Conservation (phyloP, 768 basidiomycete genomes). For the Candolleomyces eurysporus region DNA sequence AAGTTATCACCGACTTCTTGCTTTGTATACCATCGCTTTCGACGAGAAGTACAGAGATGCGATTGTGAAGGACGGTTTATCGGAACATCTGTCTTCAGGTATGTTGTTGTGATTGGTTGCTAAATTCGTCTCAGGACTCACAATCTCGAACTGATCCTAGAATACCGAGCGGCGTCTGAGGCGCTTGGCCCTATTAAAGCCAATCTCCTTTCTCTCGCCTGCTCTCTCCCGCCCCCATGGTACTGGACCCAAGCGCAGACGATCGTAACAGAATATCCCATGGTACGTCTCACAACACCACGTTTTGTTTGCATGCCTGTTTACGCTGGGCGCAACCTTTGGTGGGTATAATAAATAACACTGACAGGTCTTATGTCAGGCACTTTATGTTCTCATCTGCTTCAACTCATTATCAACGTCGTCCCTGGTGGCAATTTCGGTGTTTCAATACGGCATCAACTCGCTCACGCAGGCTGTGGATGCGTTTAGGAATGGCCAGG, state of each 20-base stretch:
- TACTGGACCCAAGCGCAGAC: conserved; percentile 33
- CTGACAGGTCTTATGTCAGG: conserved; percentile 8
- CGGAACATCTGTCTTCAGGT: conserved; percentile 30
- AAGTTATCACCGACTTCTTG: conserved; percentile 35
- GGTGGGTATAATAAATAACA: neutral
- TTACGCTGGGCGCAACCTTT: neutral
- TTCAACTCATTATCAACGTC: conserved; percentile 23
- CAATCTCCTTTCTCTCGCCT: conserved; percentile 27
- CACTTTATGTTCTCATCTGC: conserved; percentile 21
- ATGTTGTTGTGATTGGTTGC: neutral
- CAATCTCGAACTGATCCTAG: conserved; percentile 18
- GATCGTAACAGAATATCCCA: conserved; percentile 29
- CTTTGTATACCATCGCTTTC: conserved; percentile 39
- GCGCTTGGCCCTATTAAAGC: conserved; percentile 26
- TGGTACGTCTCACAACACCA: conserved; percentile 24
- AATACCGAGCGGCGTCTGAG: conserved; percentile 31
- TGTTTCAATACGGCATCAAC: conserved; percentile 27
- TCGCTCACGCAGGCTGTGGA: neutral
- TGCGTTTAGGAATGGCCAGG: neutral
- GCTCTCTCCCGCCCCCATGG: conserved; percentile 32
- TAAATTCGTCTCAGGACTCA: neutral
- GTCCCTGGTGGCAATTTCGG: conserved; percentile 28
- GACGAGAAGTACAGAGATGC: conserved; percentile 30
- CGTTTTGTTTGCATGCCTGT: neutral
- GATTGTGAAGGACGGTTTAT: conserved; percentile 36